Evolutionary conservation across 495 filamentous ascomycete genomes (phyloP).

Genomic region (Pyrenopolyporus hunteri): DNA sequence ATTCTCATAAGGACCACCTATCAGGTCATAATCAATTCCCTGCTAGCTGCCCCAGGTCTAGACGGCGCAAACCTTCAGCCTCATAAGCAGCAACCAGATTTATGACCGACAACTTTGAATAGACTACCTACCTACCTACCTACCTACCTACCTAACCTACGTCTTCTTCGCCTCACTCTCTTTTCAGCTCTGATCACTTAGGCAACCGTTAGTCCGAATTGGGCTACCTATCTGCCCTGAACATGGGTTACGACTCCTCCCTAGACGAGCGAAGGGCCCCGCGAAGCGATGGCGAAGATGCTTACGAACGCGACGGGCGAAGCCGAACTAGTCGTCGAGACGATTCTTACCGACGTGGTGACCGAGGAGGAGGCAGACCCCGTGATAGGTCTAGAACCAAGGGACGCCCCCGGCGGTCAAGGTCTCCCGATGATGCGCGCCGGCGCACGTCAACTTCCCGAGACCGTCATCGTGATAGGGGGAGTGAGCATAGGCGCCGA

Average conservation of each 20-base stretch:
- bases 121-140: too few relatives aligned
- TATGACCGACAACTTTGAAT: constrained; percentile 23
- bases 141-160: too few relatives aligned
- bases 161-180: constrained; percentile 6
- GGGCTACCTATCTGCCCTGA: background rate
- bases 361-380: constrained; percentile 31
- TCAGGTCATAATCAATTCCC: too few relatives aligned
- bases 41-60: too few relatives aligned
- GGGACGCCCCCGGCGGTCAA: constrained; percentile 44
- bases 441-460: constrained; percentile 44
- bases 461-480: constrained; percentile 30
- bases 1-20: too few relatives aligned
- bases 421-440: constrained; percentile 42
- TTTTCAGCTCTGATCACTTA: constrained; percentile 1
- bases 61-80: constrained; percentile 22
- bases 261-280: constrained; percentile 17
- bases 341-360: constrained; percentile 28
- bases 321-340: constrained; percentile 30
- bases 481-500: constrained; percentile 22
- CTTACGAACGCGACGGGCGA: constrained; percentile 29
- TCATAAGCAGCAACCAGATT: constrained; percentile 11
- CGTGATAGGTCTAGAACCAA: constrained; percentile 40
- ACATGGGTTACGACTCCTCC: constrained; percentile 28
- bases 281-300: constrained; percentile 28
- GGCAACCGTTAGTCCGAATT: background rate